Base-by-base conservation (phyloP, 495 filamentous ascomycete genomes). In the Aspergillus heteromorphus region DNA sequence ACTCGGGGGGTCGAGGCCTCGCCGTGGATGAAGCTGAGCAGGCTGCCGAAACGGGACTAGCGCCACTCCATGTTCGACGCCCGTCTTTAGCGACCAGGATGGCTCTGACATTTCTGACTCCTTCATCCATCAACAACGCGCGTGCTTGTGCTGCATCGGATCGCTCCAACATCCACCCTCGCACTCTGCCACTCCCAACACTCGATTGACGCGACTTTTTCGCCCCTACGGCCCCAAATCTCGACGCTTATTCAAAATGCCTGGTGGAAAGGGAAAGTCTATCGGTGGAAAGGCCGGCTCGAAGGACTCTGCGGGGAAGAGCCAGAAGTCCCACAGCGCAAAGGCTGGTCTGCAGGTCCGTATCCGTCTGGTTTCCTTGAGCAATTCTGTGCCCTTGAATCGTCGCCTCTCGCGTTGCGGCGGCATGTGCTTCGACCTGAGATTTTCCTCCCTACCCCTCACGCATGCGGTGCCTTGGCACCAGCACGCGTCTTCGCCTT, bases 281-380 rank as follows among this genome's bases (percentile, higher is more conserved):
- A 87, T 91, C 57, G 89, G 90, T 63, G 93, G 95, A 65, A 97
- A 98, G 86, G 93, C 87, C 53, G 88, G 89, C 65, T 87, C 84
- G 48, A 83, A 80, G 64, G 82, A 83, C 75, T 79, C 70, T 71
- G 78, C 80, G 64, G 79, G 82, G 71, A 96, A 97, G 80, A 87
- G 89, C 64, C 92, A 97, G 73, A 92, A 97, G 77, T 96, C 91
- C 65, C 93, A 98, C 79, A 97, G 92, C 63, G 90, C 90, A 64
- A 95, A 97, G 75, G 93, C 93, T 73, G 93, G 93, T 73, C 82
- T 98, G 66, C 93, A 98, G 87, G 93, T 98, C 78, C 82, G 93
- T 83, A 19, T 38, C 31, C 43, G 13, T 49, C 45, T 55, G 56
- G 40, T 48, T 45, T 42, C 29, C 42, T 55, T 48, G 2, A 10